Percentiles rank a stretch among this genome's conserved stretches.
Evolutionary conservation across 345 rosid genomes (phyloP).

Genomic region (Lumnitzera racemosa): DNA sequence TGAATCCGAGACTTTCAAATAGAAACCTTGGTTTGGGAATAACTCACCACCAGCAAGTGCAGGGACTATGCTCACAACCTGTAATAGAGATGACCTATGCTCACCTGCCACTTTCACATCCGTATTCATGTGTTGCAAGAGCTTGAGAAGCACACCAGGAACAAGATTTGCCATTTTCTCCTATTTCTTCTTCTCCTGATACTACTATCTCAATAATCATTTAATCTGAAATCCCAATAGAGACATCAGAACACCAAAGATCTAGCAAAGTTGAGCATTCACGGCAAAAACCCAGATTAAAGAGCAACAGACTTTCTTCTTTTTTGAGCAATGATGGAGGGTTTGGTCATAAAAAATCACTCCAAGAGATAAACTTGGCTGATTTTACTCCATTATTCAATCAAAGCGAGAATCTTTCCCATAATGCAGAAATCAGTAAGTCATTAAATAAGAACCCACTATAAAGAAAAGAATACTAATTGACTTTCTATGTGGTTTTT

Average conservation of each 20-base stretch:
- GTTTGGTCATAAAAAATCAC: no score
- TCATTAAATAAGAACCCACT: no score
- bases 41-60: constrained; percentile 97
- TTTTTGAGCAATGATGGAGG: no score
- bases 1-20: constrained; percentile 95
- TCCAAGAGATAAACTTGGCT: no score
- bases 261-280: neutral
- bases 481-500: no score
- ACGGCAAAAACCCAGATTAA: constrained; percentile 7
- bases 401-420: no score
- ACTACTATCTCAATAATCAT: neutral
- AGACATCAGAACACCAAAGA: neutral
- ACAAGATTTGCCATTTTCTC: constrained; percentile 79
- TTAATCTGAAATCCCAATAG: neutral
- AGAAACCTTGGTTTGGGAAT: constrained; percentile 84
- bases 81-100: constrained; percentile 84
- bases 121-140: constrained; percentile 93
- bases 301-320: constrained; percentile 2
- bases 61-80: constrained; percentile 91
- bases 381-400: no score
- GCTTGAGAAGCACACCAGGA: constrained; percentile 93
- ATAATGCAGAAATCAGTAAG: no score
- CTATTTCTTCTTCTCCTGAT: neutral
- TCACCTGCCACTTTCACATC: constrained; percentile 95
- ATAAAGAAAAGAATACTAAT: no score